Evolutionary conservation across 768 basidiomycete genomes (phyloP), one percentile per base, ranked within the genome.

Genomic region (Amanita thiersii): DNA sequence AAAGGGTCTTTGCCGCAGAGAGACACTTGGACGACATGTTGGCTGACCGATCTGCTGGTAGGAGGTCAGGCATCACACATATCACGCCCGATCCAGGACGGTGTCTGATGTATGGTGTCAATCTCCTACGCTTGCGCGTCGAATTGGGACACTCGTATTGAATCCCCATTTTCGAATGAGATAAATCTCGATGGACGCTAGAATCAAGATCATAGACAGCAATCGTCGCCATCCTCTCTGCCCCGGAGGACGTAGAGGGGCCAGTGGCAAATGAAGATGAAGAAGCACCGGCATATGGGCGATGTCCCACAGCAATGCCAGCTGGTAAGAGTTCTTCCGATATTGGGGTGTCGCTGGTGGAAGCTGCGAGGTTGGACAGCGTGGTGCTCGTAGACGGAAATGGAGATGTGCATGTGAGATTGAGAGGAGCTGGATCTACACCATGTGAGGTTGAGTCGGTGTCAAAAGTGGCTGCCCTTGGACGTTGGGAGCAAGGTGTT

Each of bases 401-500:
- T n/a, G n/a, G n/a, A n/a, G n/a, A n/a, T n/a, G n/a, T n/a, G n/a
- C n/a, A n/a, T n/a, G n/a, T n/a, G n/a, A n/a, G n/a, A n/a, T n/a
- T n/a, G 11, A 25, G 26, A 36, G 41, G 17, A 6, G 41, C 29
- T 3, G 34, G 37, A 19, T 43, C 20, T 8, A 35, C 41, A n/a
- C 28, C 19, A 8, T 33, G 41, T 32, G 41, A 32, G 24, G 21
- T 28, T 5, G 31, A 19, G 10, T 23, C n/a, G 35, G 12, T 14
- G 40, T 42, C 10, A n/a, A n/a, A n/a, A n/a, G n/a, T n/a, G n/a
- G 8, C 35, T 7, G 40, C 31, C 30, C 40, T 42, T n/a, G 32
- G 31, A 33, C 40, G 40, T 34, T 33, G 29, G 40, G 35, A 33
- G 25, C 40, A 42, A 30, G 40, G 40, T 15, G 40, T 33, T 12